Base-by-base conservation (phyloP, 805 yeast genomes). In the Priceomyces castillae region DNA sequence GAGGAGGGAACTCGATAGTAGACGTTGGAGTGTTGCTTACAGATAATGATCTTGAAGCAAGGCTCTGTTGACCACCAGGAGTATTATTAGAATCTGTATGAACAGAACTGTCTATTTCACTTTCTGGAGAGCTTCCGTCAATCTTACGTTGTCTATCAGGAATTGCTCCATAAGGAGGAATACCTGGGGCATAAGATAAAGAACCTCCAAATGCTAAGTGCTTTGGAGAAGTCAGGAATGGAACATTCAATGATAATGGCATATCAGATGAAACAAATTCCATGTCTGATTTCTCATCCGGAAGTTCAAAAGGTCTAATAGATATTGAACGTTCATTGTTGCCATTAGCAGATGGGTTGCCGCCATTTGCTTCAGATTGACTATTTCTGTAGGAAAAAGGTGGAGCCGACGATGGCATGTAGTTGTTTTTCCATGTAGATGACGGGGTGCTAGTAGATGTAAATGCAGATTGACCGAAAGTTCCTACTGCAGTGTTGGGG, bases 371-470 rank as follows among this genome's bases (percentile, higher is more conserved):
- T 11, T 20, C 30, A n/a, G 39, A 17, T 33, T 33, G 37, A 11
- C 30, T 22, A 20, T 40, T 43, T 34, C 25, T 34, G 22, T 22
- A 19, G 10, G 22, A 22, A 34, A 65, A 58, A 0, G 72, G 72
- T 15, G 72, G 73, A 3, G 73, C 73, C 3, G 69, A 56, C 22
- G 61, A 54, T 1, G 73, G 73, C 17, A 65, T 47, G 37, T 59
- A 64, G 23, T 45, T 55, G 43, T 48, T 56, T 39, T 59, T 59
- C 69, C 71, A 65, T 6, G 76, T 66, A 43, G 56, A 58, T 6
- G 58, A 46, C 11, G 74, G 74, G 12, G 75, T 69, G 26, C 46
- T 51, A 34, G 58, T 58, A 9, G 25, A 22, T 41, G 53, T 56
- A 47, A 48, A 45, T 41, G 39, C 41, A 23, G 46, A 53, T 23